Percentiles rank a stretch among this genome's conserved stretches.
These are phyloP conservation scores for Salix arbutifolia DNA, from an alignment of 345 rosid species.

Conservation along the genomic window DNA sequence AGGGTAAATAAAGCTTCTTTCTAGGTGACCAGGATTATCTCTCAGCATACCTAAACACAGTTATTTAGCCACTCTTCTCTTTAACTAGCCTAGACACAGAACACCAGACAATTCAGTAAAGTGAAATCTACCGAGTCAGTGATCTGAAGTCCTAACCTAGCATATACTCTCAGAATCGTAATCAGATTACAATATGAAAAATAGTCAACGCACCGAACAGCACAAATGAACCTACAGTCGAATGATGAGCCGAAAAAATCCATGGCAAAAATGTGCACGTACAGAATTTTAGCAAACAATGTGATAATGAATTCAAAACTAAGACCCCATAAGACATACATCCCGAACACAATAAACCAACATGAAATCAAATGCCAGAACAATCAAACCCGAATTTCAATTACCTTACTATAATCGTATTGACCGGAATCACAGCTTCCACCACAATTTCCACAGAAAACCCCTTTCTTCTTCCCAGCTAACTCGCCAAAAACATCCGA, in stretches of 20 bases:
- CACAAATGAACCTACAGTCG: neutral
- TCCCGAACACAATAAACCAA: no score
- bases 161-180: neutral
- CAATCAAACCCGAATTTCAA: neutral
- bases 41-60: neutral
- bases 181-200: neutral
- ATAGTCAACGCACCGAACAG: neutral
- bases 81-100: neutral
- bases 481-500: constrained; percentile 55
- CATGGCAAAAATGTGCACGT: neutral
- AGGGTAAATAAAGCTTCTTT: neutral
- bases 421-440: constrained; percentile 43
- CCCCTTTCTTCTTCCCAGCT: constrained; percentile 28
- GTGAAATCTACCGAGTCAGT: neutral
- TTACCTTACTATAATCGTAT: constrained; percentile 60
- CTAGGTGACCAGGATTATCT: no score
- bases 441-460: constrained; percentile 52
- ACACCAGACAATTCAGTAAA: neutral
- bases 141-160: neutral
- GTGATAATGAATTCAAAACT: no score
- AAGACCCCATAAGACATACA: neutral
- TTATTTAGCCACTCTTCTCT: neutral
- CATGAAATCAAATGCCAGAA: no score
- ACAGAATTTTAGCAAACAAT: no score
- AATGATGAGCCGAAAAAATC: neutral